phyloP scores from a whole-genome alignment of 73 alveolate genomes.

The Urostyla sp. region DNA sequence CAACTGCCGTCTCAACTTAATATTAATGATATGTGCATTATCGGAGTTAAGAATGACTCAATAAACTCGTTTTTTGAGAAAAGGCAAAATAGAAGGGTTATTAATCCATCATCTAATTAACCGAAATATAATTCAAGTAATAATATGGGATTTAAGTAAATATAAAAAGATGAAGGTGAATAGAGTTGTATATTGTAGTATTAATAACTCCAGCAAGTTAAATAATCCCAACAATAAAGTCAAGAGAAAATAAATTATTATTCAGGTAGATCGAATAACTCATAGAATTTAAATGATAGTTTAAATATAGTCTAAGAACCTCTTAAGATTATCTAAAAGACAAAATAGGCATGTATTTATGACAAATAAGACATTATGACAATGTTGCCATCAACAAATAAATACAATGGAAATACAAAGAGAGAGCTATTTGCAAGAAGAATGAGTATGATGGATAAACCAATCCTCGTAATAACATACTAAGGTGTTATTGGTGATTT shows the following conservation, averaged over 20 bases:
- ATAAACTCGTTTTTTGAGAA: too few relatives aligned
- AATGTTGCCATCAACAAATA: conserved; percentile 46
- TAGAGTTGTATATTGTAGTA: too few relatives aligned
- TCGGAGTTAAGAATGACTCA: too few relatives aligned
- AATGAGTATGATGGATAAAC: conserved; percentile 44
- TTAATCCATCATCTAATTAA: too few relatives aligned
- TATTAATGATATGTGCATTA: not conserved
- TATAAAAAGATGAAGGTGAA: too few relatives aligned
- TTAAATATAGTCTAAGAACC: not conserved
- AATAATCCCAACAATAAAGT: not conserved
- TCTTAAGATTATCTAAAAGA: not conserved
- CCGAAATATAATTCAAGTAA: too few relatives aligned
- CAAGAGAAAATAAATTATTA: not conserved
- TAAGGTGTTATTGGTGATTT: conserved; percentile 52
- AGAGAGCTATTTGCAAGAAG: conserved; percentile 46
- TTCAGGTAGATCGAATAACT: conserved; percentile 1
- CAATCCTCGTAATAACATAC: conserved; percentile 23
- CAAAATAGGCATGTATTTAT: not conserved
- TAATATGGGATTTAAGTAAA: too few relatives aligned
- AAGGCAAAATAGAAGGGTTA: too few relatives aligned
- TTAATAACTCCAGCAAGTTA: too few relatives aligned
- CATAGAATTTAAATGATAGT: conserved; percentile 2
- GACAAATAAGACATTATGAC: conserved; percentile 22
- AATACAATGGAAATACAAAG: conserved; percentile 17
- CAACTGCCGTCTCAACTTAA: not conserved